Conservation (phyloP, 352 stramenopile species). For the Chrysophaeum taylorii region DNA sequence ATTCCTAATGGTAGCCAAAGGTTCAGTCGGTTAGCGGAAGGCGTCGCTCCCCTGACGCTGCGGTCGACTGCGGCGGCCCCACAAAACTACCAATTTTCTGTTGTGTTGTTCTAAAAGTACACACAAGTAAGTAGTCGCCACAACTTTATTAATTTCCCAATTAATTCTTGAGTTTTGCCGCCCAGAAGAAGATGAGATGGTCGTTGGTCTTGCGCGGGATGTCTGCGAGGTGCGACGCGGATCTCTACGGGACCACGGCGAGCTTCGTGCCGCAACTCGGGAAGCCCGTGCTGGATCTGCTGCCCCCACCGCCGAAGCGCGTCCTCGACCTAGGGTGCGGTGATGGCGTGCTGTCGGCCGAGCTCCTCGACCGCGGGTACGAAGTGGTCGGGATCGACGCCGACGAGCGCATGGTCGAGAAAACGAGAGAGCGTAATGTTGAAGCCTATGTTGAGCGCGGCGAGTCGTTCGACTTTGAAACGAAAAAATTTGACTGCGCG, state of each 20-base stretch:
- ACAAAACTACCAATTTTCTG: no score
- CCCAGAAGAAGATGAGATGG: no score
- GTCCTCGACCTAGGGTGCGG: constrained; percentile 44
- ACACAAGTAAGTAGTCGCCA: no score
- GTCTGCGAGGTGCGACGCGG: constrained; percentile 34
- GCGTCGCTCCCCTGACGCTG: no score
- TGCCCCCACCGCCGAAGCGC: constrained; percentile 27
- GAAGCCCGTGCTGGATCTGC: constrained; percentile 31
- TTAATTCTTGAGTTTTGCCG: no score
- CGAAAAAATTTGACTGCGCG: constrained; percentile 28
- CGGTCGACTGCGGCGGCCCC: no score
- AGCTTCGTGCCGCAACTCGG: constrained; percentile 41
- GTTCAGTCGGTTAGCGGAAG: no score
- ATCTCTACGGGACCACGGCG: constrained; percentile 32
- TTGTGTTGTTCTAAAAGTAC: no score
- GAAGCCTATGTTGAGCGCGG: constrained; percentile 8
- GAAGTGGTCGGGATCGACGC: constrained; percentile 35
- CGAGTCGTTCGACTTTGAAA: constrained; percentile 7
- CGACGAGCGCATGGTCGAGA: constrained; percentile 31
- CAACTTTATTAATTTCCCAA: no score
- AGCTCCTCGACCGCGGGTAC: constrained; percentile 27
- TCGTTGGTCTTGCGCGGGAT: no score
- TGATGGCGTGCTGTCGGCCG: constrained; percentile 34
- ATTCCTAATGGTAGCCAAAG: no score
- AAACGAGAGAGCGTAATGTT: constrained; percentile 10